These are phyloP conservation scores for Ilyonectria destructans DNA, from an alignment of 2,329 filamentous ascomycete genomes.

Conservation along the genomic window DNA sequence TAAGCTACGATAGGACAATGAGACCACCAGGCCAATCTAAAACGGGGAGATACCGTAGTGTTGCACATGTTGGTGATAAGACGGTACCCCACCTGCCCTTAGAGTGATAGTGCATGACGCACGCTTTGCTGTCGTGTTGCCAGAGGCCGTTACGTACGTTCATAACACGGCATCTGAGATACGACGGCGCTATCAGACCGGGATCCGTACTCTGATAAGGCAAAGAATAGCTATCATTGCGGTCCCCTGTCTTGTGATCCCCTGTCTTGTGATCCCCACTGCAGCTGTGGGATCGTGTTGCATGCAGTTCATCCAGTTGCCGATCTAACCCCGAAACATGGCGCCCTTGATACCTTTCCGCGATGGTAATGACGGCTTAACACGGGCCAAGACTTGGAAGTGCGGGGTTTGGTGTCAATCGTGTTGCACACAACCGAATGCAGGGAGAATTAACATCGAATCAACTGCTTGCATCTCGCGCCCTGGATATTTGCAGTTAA, in stretches of 20 bases:
- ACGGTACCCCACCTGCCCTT: constrained; percentile 7
- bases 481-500: no score
- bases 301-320: background rate
- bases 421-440: no score
- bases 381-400: background rate
- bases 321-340: background rate
- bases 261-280: background rate
- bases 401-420: background rate
- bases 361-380: background rate
- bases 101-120: constrained; percentile 1
- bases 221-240: background rate
- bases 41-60: background rate
- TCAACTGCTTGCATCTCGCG: no score
- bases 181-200: background rate
- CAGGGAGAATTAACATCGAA: no score
- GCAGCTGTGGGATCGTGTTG: background rate
- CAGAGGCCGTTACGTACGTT: background rate
- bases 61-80: background rate
- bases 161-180: background rate
- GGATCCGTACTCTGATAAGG: background rate
- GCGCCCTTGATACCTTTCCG: background rate
- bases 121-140: background rate
- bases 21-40: background rate
- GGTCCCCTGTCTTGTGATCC: background rate
- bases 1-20: background rate